Evolutionary conservation across 164 flowering plant species (phyloP).

Genomic region (Houttuynia cordata): DNA sequence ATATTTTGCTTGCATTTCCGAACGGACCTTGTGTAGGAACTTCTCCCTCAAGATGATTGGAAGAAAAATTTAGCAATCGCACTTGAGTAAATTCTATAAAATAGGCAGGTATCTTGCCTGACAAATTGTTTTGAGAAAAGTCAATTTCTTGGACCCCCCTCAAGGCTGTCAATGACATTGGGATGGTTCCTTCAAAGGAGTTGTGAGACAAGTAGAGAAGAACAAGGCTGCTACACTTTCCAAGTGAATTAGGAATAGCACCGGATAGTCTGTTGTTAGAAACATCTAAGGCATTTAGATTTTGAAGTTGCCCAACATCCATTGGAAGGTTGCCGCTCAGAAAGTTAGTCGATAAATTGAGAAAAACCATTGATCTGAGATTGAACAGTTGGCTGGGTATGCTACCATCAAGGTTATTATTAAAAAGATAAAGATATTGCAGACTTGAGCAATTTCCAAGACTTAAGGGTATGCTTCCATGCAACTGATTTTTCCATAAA

Average conservation of each 20-base stretch:
- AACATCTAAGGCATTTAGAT: background rate
- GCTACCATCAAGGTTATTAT: conserved; percentile 10
- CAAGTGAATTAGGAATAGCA: conserved; percentile 6
- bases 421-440: background rate
- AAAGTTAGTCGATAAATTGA: conserved; percentile 7
- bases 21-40: conserved; percentile 3
- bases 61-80: conserved; percentile 1
- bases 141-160: background rate
- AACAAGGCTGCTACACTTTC: conserved; percentile 2
- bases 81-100: background rate
- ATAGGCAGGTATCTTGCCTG: conserved; percentile 3
- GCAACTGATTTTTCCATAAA: conserved; percentile 7
- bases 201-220: conserved; percentile 1
- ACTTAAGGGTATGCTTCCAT: conserved; percentile 8
- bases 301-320: background rate
- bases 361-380: conserved; percentile 3
- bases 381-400: conserved; percentile 7
- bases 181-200: conserved; percentile 8
- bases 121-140: background rate
- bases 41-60: conserved; percentile 3
- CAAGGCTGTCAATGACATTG: background rate
- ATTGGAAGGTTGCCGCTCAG: conserved; percentile 6
- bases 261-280: background rate
- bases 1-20: background rate
- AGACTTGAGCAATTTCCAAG: conserved; percentile 8